Evolutionary conservation across 257 asterid species (phyloP).

Genomic region (Leonotis leonurus): DNA sequence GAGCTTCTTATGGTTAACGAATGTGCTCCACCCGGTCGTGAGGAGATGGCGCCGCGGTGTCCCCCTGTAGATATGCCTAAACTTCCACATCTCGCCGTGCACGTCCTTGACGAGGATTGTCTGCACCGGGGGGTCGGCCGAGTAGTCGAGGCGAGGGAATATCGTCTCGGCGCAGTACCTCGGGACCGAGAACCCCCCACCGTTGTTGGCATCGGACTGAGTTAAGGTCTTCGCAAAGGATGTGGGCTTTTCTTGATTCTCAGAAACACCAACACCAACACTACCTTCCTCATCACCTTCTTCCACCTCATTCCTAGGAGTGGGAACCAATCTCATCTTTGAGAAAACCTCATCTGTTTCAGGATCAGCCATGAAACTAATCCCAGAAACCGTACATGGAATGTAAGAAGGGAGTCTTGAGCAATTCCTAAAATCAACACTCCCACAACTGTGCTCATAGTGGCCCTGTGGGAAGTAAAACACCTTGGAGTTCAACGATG

Average conservation of each 20-base stretch:
- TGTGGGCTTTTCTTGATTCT: constrained; percentile 52
- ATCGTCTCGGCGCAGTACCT: constrained; percentile 92
- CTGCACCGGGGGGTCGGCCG: constrained; percentile 85
- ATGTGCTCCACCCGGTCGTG: constrained; percentile 94
- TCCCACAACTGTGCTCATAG: constrained; percentile 61
- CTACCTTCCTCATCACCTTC: constrained; percentile 28
- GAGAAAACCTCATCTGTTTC: constrained; percentile 80
- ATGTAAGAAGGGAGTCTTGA: constrained; percentile 47
- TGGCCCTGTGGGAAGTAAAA: constrained; percentile 96
- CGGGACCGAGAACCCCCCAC: constrained; percentile 94
- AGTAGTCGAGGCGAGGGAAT: constrained; percentile 66
- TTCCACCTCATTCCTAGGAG: constrained; percentile 22
- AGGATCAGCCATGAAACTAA: constrained; percentile 81
- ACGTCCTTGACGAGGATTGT: constrained; percentile 81
- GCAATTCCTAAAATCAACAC: constrained; percentile 48
- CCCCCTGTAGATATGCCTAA: constrained; percentile 87
- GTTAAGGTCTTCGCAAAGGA: constrained; percentile 88
- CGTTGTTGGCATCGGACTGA: constrained; percentile 87
- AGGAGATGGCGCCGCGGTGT: constrained; percentile 91
- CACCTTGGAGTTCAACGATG: constrained; percentile 49
- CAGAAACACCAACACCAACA: constrained; percentile 24
- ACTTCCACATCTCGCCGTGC: constrained; percentile 89
- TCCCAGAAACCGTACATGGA: constrained; percentile 44
- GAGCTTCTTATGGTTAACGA: constrained; percentile 87
- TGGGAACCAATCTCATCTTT: constrained; percentile 46